A percentile compares a stretch with the other conserved stretches of the same genome.
Evolutionary conservation across 2,329 filamentous ascomycete genomes (phyloP).

Genomic region (Penicillium sp.): DNA sequence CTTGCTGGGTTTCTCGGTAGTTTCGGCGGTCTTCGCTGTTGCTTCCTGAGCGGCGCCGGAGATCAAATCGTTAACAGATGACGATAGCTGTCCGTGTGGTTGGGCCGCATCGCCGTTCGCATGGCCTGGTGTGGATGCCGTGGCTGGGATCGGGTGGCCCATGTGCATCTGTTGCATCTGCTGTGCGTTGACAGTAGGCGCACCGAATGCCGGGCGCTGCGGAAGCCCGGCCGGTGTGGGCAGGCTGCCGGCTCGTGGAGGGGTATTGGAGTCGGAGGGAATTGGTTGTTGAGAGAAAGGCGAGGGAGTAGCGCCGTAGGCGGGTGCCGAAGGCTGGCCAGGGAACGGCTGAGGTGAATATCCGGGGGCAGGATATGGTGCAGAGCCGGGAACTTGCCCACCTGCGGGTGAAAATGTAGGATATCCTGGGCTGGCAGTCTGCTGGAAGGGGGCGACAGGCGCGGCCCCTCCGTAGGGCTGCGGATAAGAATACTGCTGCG

Average conservation of each 20-base stretch:
- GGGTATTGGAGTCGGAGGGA: slow-evolving; percentile 37
- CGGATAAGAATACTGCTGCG: slow-evolving; percentile 38
- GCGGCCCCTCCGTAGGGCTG: slow-evolving; percentile 44
- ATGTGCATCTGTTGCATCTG: slow-evolving; percentile 59
- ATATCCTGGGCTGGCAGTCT: slow-evolving; percentile 40
- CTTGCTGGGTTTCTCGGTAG: slow-evolving; percentile 61
- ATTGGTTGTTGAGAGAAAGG: slow-evolving; percentile 43
- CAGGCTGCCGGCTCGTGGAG: slow-evolving; percentile 53
- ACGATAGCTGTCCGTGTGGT: slow-evolving; percentile 30
- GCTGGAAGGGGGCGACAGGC: slow-evolving; percentile 41
- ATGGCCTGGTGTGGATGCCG: slow-evolving; percentile 22
- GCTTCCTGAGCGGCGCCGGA: slow-evolving; percentile 48
- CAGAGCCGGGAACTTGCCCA: slow-evolving; percentile 32
- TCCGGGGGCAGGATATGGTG: slow-evolving; percentile 33
- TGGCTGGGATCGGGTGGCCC: slow-evolving; percentile 42
- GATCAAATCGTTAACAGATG: slow-evolving; percentile 54
- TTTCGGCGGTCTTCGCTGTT: slow-evolving; percentile 41
- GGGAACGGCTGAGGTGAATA: slow-evolving; percentile 35
- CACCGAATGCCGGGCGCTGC: slow-evolving; percentile 58
- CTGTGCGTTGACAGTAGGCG: slow-evolving; percentile 52
- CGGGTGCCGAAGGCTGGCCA: slow-evolving; percentile 31
- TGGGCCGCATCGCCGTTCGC: slow-evolving; percentile 31
- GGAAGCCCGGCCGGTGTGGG: slow-evolving; percentile 58
- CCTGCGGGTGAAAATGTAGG: slow-evolving; percentile 37
- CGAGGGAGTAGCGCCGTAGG: slow-evolving; percentile 43